Evolutionary conservation across 2,329 filamentous ascomycete genomes (phyloP), one percentile per base, ranked within the genome.

Genomic region (Talaromyces marneffei): DNA sequence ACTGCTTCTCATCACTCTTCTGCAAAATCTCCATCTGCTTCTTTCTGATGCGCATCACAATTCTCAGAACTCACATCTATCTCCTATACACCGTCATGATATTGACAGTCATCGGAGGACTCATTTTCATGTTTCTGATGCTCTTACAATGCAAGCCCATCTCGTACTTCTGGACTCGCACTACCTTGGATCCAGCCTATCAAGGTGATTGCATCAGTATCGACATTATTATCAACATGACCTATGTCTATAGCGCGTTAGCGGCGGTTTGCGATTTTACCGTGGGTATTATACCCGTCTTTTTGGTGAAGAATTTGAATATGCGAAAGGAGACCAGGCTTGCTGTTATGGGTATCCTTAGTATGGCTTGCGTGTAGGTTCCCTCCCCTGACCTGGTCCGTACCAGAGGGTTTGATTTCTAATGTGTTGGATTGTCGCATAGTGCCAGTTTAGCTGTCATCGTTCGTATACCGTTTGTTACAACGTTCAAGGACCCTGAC

Each of bases 131-230:
- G 66, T 80, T 83, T 64, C 69, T 84, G 52, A 72, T 82, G 33
- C 72, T 80, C 14, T 77, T 84, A 53, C 82, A 85, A 69, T 85
- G 83, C 66, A 71, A 70, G n/a, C 82, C 82, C 55, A 75, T 82
- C 9, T 71, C 71, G 2, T 77, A 76, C 55, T 85, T 83, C 68
- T 85, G 83, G 83, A 72, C 74, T 29, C 69, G 65, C 46, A 59
- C 39, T 18, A 16, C 54, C 20, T 18, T 44, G n/a, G 39, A 57
- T 33, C 55, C 25, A 44, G 76, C 0, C 68, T 75, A 9, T 27
- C 31, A 54, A 18, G 74, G 72, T 18, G 74, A 72, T 27, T 83
- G 80, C 63, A 66, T 82, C 53, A 64, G 70, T 25, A 71, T 72
- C 5, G 72, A 77, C 1, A 73, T 81, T 58, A 78, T 87, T 29